These are phyloP conservation scores for Trichoderma sp. DNA, from an alignment of 2,329 filamentous ascomycete genomes.

Conservation along the genomic window DNA sequence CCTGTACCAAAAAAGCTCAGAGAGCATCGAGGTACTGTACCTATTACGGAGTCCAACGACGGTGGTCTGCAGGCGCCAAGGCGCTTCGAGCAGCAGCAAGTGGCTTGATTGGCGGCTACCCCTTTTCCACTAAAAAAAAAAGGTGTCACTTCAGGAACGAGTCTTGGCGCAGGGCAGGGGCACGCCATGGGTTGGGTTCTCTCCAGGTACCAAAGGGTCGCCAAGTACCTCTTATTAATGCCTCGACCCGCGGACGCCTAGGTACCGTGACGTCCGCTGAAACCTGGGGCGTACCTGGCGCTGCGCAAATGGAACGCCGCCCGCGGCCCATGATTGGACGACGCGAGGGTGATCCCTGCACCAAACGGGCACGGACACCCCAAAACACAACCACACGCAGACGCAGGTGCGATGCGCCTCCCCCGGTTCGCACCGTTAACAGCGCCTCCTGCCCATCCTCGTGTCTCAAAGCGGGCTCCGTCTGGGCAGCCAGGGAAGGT, in stretches of 20 bases:
- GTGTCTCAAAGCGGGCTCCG: constrained; percentile 18
- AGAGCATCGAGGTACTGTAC: not conserved
- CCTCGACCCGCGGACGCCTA: not conserved
- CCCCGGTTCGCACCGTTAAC: not conserved
- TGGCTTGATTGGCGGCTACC: constrained; percentile 17
- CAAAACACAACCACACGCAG: constrained; percentile 14
- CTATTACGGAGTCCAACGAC: not conserved
- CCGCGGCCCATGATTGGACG: constrained; percentile 14
- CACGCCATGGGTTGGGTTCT: not conserved
- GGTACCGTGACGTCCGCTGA: constrained; percentile 16
- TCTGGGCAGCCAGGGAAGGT: not conserved
- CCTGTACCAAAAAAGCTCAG: not conserved
- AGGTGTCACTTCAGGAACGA: constrained; percentile 20
- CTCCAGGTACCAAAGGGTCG: not conserved
- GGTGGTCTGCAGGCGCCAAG: constrained; percentile 4
- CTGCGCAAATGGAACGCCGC: constrained; percentile 14
- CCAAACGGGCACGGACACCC: not conserved
- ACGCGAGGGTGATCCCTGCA: constrained; percentile 12
- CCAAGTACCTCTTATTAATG: not conserved
- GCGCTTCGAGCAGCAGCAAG: not conserved
- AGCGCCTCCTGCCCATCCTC: constrained; percentile 17
- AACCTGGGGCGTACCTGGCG: constrained; percentile 15
- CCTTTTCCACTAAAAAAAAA: constrained; percentile 16
- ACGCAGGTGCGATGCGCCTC: constrained; percentile 15
- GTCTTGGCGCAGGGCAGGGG: constrained; percentile 14